A percentile compares a stretch with the other conserved stretches of the same genome.
Conservation (phyloP, 331 rosid species). For the Acacia pycnantha region DNA sequence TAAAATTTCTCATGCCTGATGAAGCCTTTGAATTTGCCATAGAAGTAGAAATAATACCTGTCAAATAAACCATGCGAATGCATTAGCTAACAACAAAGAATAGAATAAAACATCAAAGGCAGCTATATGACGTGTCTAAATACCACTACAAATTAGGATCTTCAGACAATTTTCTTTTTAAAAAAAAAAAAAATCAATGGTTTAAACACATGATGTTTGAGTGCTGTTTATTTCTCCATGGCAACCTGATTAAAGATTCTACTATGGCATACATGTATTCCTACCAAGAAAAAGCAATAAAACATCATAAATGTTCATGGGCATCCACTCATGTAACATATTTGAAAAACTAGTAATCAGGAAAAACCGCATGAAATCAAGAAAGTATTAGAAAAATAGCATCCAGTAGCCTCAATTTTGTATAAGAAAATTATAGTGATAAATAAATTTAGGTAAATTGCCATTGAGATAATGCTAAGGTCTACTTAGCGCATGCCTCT, state of each 20-base stretch:
- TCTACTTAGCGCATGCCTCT: constrained; percentile 7
- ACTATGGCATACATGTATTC: not conserved
- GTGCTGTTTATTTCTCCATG: not conserved
- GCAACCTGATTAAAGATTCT: not conserved
- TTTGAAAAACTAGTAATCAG: not conserved
- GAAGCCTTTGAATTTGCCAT: constrained; percentile 80
- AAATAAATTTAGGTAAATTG: not conserved
- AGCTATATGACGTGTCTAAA: not conserved
- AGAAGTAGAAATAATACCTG: constrained; percentile 36
- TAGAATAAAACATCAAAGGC: not conserved
- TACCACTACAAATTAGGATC: not conserved
- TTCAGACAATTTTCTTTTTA: not conserved
- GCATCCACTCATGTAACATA: not conserved
- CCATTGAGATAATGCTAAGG: constrained; percentile 8
- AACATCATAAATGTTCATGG: not conserved
- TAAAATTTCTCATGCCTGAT: constrained; percentile 56
- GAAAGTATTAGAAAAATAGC: not conserved
- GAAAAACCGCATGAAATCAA: not conserved
- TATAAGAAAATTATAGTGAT: not conserved
- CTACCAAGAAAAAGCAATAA: not conserved
- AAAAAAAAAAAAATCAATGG: not conserved
- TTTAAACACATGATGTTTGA: not conserved
- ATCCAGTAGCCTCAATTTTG: not conserved
- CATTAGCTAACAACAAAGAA: not conserved
- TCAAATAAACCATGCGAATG: constrained; percentile 10